Evolutionary conservation across 2,329 filamentous ascomycete genomes (phyloP).

Genomic region (Leptographium radiaticola): DNA sequence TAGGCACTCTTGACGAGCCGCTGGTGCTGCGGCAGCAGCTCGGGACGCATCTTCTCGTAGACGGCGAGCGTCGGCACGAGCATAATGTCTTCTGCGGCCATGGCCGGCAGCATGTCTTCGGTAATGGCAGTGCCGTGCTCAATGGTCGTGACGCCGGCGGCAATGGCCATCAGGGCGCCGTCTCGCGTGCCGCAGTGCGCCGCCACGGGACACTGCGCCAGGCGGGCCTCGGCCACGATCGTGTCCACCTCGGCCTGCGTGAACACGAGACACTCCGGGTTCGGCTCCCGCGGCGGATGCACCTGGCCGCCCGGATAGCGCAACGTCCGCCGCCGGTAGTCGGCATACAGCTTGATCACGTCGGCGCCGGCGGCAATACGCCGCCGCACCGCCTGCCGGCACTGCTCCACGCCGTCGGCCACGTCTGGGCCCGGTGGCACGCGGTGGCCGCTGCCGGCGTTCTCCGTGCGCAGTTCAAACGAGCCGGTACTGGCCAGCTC

Average conservation of each 20-base stretch:
- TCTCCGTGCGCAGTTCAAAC: conserved; percentile 36
- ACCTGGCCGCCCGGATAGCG: conserved; percentile 24
- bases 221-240: conserved; percentile 32
- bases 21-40: conserved; percentile 19
- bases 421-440: conserved; percentile 26
- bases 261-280: conserved; percentile 31
- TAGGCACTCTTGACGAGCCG: conserved; percentile 29
- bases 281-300: conserved; percentile 24
- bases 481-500: conserved; percentile 34
- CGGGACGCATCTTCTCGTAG: conserved; percentile 20
- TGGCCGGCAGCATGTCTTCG: conserved; percentile 27
- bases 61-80: conserved; percentile 41
- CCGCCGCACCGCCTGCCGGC: conserved; percentile 30
- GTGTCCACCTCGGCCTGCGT: conserved; percentile 34
- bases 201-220: conserved; percentile 27
- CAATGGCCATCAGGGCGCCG: conserved; percentile 30
- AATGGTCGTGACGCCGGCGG: conserved; percentile 32
- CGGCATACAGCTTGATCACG: conserved; percentile 38
- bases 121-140: conserved; percentile 29
- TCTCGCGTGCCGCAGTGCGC: conserved; percentile 28
- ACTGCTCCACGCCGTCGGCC: conserved; percentile 33
- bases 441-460: conserved; percentile 20
- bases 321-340: conserved; percentile 31
- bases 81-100: conserved; percentile 30
- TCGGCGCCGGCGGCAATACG: conserved; percentile 35